Base-by-base conservation (phyloP, 2,329 filamentous ascomycete species). In the Chalaropsis ovoidea region DNA sequence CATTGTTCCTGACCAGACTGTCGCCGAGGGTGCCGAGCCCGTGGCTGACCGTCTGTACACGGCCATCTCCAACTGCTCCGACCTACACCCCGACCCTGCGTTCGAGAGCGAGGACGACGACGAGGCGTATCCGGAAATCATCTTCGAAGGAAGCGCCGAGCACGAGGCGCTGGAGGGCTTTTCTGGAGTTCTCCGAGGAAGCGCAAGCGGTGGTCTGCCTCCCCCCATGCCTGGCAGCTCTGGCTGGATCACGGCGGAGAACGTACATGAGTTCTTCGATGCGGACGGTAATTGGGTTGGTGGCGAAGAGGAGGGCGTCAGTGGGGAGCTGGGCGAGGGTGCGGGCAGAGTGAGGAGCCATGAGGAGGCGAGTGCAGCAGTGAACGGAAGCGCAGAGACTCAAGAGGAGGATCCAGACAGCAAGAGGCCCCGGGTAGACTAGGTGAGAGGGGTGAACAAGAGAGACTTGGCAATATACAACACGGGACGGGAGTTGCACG, bases 191-290 rank as follows among this genome's bases (percentile, higher is more conserved):
- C 74, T 82, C 63, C 76, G 74, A 47, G 81, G 81, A 17, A 74
- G 75, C 13, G 70, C 70, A 5, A 75, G 77, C 65, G 81, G 81
- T 0, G 81, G 79, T 1, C 72, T 87, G 27, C 85, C 85, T n/a
- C 84, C 84, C 1, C 82, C 85, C 0, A 82, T 88, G 74, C 87
- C 88, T 0, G 88, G 88, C 0, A 89, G 87, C 62, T 83, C 83
- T 0, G 88, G 88, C 0, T 93, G 89, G 89, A 91, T 97, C 72
- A 97, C 93, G 17, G 88, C 89, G 8, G 93, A 96, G 66, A 97
- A 96, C 71, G 86, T 95, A 73, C 80, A 87, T 69, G 83, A 95
- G 70, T 95, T 85, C 72, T 89, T 94, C 74, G 89, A 94, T 70
- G 85, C 82, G 68, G 82, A 91, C 8, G 90, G 90, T 2, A 91